A percentile compares a stretch with the other conserved stretches of the same genome.
These are phyloP conservation scores for Sapria himalayana DNA, from an alignment of 345 rosid species.

Conservation along the genomic window DNA sequence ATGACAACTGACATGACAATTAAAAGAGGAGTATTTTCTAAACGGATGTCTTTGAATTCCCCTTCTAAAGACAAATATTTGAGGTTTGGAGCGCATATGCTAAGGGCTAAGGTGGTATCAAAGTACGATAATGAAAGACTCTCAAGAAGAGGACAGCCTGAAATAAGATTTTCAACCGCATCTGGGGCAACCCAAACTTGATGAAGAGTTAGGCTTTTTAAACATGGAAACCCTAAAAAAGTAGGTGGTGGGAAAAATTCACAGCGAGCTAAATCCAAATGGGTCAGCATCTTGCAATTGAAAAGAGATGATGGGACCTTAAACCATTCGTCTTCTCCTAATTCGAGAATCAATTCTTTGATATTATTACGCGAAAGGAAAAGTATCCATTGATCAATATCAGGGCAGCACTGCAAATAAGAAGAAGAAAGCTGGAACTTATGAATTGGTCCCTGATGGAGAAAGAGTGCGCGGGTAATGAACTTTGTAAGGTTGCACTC, in stretches of 20 bases:
- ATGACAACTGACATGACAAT: constrained; percentile 50
- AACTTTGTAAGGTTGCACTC: constrained; percentile 41
- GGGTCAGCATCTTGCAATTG: constrained; percentile 32
- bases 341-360: constrained; percentile 48
- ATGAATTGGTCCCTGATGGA: constrained; percentile 78
- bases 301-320: constrained; percentile 64
- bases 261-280: constrained; percentile 54
- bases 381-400: constrained; percentile 85
- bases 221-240: constrained; percentile 50
- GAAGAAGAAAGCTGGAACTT: constrained; percentile 60
- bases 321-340: constrained; percentile 79
- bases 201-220: constrained; percentile 55
- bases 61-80: constrained; percentile 73
- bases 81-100: constrained; percentile 52
- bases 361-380: constrained; percentile 60
- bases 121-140: constrained; percentile 49
- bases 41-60: constrained; percentile 61
- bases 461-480: constrained; percentile 43
- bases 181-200: constrained; percentile 60
- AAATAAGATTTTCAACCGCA: constrained; percentile 54
- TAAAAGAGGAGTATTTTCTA: constrained; percentile 53
- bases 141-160: constrained; percentile 67
- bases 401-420: constrained; percentile 37
- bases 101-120: constrained; percentile 57
- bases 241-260: constrained; percentile 51